Percentiles rank a stretch among this genome's conserved stretches.
Conservation (phyloP, 2,329 filamentous ascomycete species). For the Trichoderma hamatum region DNA sequence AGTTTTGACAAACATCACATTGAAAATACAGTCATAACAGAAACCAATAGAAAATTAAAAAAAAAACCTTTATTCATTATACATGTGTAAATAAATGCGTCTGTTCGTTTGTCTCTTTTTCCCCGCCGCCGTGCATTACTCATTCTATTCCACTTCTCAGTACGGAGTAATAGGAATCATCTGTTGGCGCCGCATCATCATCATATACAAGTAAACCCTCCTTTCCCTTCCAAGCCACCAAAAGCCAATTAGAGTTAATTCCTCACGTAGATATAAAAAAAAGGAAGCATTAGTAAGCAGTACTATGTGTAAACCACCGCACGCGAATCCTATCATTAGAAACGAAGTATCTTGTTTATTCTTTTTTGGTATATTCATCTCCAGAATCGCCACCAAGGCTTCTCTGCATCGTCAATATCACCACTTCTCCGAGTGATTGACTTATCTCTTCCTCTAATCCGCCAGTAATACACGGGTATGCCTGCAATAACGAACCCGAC, state of each 20-base stretch:
- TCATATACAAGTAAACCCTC: neutral
- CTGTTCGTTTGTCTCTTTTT: neutral
- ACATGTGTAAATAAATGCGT: neutral
- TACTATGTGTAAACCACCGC: neutral
- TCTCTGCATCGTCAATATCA: constrained; percentile 34
- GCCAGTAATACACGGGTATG: constrained; percentile 86
- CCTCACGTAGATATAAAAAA: neutral
- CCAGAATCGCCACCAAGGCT: constrained; percentile 65
- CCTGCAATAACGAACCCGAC: constrained; percentile 82
- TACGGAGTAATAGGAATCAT: constrained; percentile 13
- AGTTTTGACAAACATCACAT: neutral
- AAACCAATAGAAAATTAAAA: neutral
- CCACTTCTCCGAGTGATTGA: constrained; percentile 46
- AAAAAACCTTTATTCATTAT: constrained; percentile 10
- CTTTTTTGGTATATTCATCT: constrained; percentile 35
- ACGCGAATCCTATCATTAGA: neutral
- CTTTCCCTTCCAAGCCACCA: neutral
- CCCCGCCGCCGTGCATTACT: neutral
- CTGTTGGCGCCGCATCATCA: neutral
- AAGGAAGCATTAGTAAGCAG: neutral
- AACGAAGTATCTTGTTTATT: neutral
- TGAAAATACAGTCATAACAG: neutral
- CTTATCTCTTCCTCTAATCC: constrained; percentile 68
- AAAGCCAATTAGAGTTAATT: neutral
- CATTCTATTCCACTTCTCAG: neutral